Evolutionary conservation across 2,329 filamentous ascomycete genomes (phyloP).

Genomic region (Fusarium brachygibbosum): DNA sequence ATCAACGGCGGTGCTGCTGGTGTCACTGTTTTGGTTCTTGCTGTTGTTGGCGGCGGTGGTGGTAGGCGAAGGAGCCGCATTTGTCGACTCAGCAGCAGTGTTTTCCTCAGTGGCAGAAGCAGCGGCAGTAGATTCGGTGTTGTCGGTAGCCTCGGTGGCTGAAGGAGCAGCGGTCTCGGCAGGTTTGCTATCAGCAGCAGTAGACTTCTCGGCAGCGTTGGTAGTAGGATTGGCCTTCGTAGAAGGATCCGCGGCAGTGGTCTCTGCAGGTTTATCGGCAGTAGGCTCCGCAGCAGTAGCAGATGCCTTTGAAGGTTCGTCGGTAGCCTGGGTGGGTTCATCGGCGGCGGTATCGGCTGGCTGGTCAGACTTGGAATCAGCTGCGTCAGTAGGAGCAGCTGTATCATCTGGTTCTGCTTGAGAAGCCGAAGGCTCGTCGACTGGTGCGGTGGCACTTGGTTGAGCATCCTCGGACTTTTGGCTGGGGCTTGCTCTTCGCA

Average conservation of each 20-base stretch:
- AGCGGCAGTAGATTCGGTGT: constrained; percentile 18
- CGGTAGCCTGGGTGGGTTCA: constrained; percentile 25
- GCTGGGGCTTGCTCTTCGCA: constrained; percentile 42
- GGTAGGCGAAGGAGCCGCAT: constrained; percentile 36
- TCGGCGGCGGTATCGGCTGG: constrained; percentile 24
- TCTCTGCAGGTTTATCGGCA: constrained; percentile 29
- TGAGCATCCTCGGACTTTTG: constrained; percentile 23
- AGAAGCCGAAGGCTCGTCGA: constrained; percentile 20
- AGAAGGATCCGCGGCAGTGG: constrained; percentile 32
- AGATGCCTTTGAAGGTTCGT: constrained; percentile 27
- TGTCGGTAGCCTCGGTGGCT: constrained; percentile 13
- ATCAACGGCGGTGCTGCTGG: constrained; percentile 28
- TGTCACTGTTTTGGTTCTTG: constrained; percentile 23
- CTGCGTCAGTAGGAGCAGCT: constrained; percentile 22
- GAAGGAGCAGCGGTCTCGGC: constrained; percentile 19
- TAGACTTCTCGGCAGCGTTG: constrained; percentile 35
- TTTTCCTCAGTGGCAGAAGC: constrained; percentile 27
- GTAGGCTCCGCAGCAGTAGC: constrained; percentile 29
- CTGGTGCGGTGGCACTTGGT: constrained; percentile 23
- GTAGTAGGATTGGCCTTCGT: constrained; percentile 23
- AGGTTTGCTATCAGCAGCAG: constrained; percentile 31
- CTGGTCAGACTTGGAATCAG: constrained; percentile 22
- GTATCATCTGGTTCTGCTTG: constrained; percentile 20
- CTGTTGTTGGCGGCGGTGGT: constrained; percentile 17
- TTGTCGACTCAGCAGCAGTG: constrained; percentile 25